Evolutionary conservation across 352 stramenopile genomes (phyloP).

Genomic region (Pythium brachiatum): DNA sequence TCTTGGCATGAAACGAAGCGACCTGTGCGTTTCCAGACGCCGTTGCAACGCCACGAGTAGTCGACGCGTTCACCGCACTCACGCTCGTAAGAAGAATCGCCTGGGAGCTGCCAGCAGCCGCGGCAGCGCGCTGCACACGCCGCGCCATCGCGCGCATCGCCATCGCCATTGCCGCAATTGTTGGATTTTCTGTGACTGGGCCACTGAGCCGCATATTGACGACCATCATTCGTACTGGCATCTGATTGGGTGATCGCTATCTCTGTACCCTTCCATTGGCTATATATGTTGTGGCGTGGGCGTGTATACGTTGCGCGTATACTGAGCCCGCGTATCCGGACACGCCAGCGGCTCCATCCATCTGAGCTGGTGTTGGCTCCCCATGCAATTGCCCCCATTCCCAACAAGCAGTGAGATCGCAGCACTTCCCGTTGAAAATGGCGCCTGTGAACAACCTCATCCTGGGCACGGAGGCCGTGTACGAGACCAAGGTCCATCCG

Average conservation of each 20-base stretch:
- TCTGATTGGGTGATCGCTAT: not conserved
- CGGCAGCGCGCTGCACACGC: conserved; percentile 3
- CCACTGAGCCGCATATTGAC: not conserved
- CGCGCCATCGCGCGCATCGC: conserved; percentile 9
- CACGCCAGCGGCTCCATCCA: conserved; percentile 19
- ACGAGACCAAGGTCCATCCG: conserved; percentile 90
- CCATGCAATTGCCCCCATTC: not conserved
- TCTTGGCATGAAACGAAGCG: not conserved
- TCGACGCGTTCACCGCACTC: not conserved
- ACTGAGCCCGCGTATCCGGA: conserved; percentile 18
- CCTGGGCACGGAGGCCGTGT: conserved; percentile 78
- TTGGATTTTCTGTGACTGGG: not conserved
- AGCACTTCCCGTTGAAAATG: conserved; percentile 18
- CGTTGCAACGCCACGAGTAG: not conserved
- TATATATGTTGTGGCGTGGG: conserved; percentile 20
- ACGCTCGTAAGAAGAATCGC: not conserved
- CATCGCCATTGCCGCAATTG: conserved; percentile 1
- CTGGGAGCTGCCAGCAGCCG: conserved; percentile 1
- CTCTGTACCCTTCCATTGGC: conserved; percentile 5
- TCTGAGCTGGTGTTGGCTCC: not conserved
- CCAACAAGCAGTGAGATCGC: not conserved
- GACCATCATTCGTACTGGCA: conserved; percentile 4
- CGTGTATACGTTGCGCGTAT: conserved; percentile 12
- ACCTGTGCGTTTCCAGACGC: not conserved
- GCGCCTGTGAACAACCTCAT: conserved; percentile 51